Base-by-base conservation (phyloP, 208 protist species). In the Kentomonas sorsogonicus region DNA sequence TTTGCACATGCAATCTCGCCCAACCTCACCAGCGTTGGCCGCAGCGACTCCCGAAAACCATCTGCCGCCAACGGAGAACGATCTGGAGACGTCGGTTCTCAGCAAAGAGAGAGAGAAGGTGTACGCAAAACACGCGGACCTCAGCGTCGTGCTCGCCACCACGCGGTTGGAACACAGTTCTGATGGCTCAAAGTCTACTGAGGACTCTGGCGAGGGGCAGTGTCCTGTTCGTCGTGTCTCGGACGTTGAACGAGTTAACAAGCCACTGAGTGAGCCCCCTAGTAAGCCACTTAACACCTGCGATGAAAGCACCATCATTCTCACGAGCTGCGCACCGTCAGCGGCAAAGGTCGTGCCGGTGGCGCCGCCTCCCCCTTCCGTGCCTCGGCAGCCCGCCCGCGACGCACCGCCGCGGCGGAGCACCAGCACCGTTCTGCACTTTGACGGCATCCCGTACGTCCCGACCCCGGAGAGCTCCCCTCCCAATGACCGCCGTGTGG, bases 391-490 rank as follows among this genome's bases (percentile, higher is more conserved):
- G 36, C 23, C 31, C 2, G 3, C 16, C 16, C 30, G 3, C 26
- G 41, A 59, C 22, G 51, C 38, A 9, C 59, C 45, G 16, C 38
- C 48, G 36, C 43, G 36, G 0, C 63, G 45, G 25, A 31, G 54
- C 9, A 53, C 47, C n/a, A 26, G 30, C 30, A 70, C 69, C 22
- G 40, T 70, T 16, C 41, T 75, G 3, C 53, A 75, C 34, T 29
- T 75, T 10, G 26, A 40, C 1, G 58, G 27, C 6, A 63, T 75
- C 9, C 57, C 62, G 7, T 75, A 68, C 36, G 58, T 75, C 7
- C 43, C 41, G 10, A 62, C 69, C 13, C 69, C 69, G 0, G 59
- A 75, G 26, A 62, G 51, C 18, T 75, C 69, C 1, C 54, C 44
- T 11, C 23, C 55, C 54, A 46, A 44, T 0, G 69, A 75, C 40